Base-by-base conservation (phyloP, 2,329 filamentous ascomycete species). In the Juglanconis sp. region DNA sequence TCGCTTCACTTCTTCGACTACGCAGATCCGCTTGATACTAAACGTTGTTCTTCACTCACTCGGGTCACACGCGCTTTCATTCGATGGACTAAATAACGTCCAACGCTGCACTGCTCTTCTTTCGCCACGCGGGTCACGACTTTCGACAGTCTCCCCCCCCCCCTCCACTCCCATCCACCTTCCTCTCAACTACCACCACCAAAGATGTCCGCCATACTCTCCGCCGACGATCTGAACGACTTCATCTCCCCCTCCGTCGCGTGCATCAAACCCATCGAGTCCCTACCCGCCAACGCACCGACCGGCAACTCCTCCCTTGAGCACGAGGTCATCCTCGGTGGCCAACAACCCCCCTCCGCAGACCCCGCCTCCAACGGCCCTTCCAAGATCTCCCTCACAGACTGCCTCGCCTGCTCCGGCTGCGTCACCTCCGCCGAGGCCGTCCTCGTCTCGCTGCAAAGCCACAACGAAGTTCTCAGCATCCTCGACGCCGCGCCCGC, bases 381-480 rank as follows among this genome's bases (percentile, higher is more conserved):
- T 1, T 93, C 94, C 6, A 87, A 96, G 72, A 98, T 99, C 68
- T 97, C 93, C 53, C 85, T 99, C 63, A 98, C 95, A 6, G 95
- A 99, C 76, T 99, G 95, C 71, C 88, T 99, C 54, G 95, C 95
- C 56, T 99, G 95, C 75, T 97, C 95, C 9, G 95, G 95, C 56
- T 99, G 95, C 74, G 95, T 99, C 55, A 99, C 95, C 24, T 96
- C 93, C 5, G 95, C 95, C 51, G 95, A 99, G 77, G 95, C 95
- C 15, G 91, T 99, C n/a, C 85, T 99, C 47, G 92, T 99, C 55
- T 95, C 91, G 61, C 77, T 99, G 57, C 95, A 99, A 76, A 96
- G 91, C 66, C 95, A 99, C 74, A 86, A 87, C 42, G 95, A 99
- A 75, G 93, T 99, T 7, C 81, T 99, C 53, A 85, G 84, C 62